A percentile compares a stretch with the other conserved stretches of the same genome.
Conservation (phyloP, 257 asterid genomes). For the Ligustrum vulgare region DNA sequence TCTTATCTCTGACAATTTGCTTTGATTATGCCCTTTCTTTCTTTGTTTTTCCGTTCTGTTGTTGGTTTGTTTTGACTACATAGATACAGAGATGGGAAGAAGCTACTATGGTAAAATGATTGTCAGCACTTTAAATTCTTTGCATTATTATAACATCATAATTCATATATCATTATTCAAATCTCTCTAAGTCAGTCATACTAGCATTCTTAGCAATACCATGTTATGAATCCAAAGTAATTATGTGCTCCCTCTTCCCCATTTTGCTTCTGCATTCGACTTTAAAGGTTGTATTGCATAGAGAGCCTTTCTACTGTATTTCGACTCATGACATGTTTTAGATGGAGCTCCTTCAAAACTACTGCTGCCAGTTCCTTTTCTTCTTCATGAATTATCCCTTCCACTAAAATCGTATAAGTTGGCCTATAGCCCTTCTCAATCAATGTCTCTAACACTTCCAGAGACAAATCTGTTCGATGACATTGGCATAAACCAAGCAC, state of each 20-base stretch:
- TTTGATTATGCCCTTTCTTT: too few species aligned
- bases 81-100: too few species aligned
- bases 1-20: too few species aligned
- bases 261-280: neutral
- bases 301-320: constrained; percentile 62
- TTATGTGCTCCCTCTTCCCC: neutral
- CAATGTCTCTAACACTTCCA: constrained; percentile 61
- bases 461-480: constrained; percentile 62
- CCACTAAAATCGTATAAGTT: constrained; percentile 69
- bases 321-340: constrained; percentile 50
- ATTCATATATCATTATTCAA: neutral
- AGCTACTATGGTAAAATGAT: too few species aligned
- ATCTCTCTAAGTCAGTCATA: neutral
- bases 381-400: constrained; percentile 66
- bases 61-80: too few species aligned
- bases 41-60: too few species aligned
- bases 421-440: constrained; percentile 64
- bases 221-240: neutral
- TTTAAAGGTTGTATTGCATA: constrained; percentile 73
- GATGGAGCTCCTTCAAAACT: constrained; percentile 63
- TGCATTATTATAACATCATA: too few species aligned
- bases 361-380: constrained; percentile 60
- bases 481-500: constrained; percentile 85
- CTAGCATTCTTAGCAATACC: neutral
- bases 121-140: too few species aligned